These are phyloP conservation scores for Paramecium octaurelia DNA, from an alignment of 73 alveolate species.

Conservation along the genomic window DNA sequence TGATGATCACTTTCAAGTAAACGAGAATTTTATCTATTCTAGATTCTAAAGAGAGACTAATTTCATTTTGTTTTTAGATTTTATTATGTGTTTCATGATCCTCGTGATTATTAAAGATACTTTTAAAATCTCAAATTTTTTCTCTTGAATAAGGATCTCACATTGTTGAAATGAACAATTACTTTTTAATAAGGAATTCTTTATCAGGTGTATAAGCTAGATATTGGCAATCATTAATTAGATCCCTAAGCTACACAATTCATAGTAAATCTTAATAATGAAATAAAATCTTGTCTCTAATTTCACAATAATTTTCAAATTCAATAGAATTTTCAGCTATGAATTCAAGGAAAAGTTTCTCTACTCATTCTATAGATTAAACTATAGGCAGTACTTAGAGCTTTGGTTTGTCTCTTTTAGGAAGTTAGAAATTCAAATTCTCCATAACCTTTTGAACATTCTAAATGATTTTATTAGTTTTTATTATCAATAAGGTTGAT, in stretches of 20 bases:
- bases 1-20: not conserved
- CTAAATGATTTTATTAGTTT: not conserved
- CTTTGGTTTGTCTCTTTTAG: not conserved
- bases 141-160: not conserved
- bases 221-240: not conserved
- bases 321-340: not conserved
- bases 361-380: not conserved
- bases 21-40: not conserved
- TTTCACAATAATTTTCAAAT: not conserved
- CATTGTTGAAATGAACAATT: not conserved
- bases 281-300: not conserved
- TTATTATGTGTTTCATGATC: not conserved
- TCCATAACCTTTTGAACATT: not conserved
- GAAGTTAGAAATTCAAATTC: conserved; percentile 11
- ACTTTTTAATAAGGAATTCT: not conserved
- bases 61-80: not conserved
- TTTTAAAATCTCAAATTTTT: not conserved
- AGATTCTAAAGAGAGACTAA: not conserved
- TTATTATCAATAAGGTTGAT: not conserved
- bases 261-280: not conserved
- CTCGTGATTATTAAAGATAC: not conserved
- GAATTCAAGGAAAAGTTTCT: not conserved
- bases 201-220: not conserved
- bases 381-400: not conserved
- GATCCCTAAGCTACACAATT: not conserved